Evolutionary conservation across 208 protist genomes (phyloP), one percentile per base, ranked within the genome.

Genomic region (Acanthamoeba lenticulata): DNA sequence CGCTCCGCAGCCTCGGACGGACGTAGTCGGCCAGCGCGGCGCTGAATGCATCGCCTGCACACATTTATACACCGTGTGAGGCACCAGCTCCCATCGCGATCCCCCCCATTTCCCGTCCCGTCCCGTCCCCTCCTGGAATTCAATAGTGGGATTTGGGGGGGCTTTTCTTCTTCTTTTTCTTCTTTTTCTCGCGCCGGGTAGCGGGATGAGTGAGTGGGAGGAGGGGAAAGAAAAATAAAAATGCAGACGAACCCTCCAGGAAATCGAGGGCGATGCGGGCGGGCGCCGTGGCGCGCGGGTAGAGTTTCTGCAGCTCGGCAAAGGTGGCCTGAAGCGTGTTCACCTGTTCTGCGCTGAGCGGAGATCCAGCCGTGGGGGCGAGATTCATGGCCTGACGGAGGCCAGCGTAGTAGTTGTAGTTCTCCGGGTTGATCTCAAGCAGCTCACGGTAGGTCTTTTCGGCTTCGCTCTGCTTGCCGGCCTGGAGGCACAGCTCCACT

Each of bases 241-340:
- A n/a, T n/a, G n/a, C n/a, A n/a, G n/a, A n/a, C n/a, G n/a, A n/a
- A 85, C 74, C 81, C 36, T 90, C 81, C 2, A 90, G 52, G 38
- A 90, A 90, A 29, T 90, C 81, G 29, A 90, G 38, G 3, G 49
- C 34, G 42, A 90, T 67, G 19, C 81, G 42, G 27, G 15, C 24
- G 19, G 81, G 81, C 4, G 81, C 81, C 17, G 11, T 67, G 49
- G 81, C 81, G 2, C 44, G 42, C 17, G 81, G 49, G 52, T 40
- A 90, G 17, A 67, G 81, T 34, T 90, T 90, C 34, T 67, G 44
- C 29, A 90, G 81, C 34, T 90, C 45, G 34, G 21, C 49, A 52
- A 67, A 90, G 15, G 52, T 57, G 49, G n/a, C 34, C 49, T 90
- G 52, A 1, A 90, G 52, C 49, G 60, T 57, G 38, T 19, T 67